Conservation (phyloP, 2,329 filamentous ascomycete species). For the Ascochyta koolunga region DNA sequence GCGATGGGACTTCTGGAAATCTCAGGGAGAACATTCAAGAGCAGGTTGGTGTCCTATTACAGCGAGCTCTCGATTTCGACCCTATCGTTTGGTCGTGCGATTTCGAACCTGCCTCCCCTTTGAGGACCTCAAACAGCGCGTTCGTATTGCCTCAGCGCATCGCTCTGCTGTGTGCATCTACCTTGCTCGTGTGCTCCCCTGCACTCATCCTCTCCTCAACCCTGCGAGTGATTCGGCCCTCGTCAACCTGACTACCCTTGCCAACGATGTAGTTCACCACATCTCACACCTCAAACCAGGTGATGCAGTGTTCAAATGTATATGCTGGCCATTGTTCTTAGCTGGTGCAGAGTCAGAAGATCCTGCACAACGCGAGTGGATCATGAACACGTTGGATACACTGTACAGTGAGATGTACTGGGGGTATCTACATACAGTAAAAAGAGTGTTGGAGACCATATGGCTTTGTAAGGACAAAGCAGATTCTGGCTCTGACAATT, state of each 20-base stretch:
- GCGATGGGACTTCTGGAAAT: constrained; percentile 15
- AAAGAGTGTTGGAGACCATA: constrained; percentile 43
- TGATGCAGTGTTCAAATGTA: constrained; percentile 64
- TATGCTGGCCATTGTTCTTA: constrained; percentile 65
- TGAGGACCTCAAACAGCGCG: constrained; percentile 44
- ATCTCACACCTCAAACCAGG: constrained; percentile 56
- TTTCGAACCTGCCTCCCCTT: constrained; percentile 41
- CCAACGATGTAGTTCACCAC: constrained; percentile 59
- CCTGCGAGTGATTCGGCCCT: constrained; percentile 46
- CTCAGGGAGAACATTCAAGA: constrained; percentile 29
- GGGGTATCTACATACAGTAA: constrained; percentile 46
- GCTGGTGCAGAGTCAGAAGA: constrained; percentile 62
- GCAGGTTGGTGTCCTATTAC: constrained; percentile 32
- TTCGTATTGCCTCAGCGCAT: constrained; percentile 47
- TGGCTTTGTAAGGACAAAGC: constrained; percentile 42
- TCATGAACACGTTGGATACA: constrained; percentile 53
- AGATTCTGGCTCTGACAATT: constrained; percentile 30
- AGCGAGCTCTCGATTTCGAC: constrained; percentile 39
- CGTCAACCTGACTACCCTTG: constrained; percentile 47
- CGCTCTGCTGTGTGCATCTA: constrained; percentile 51
- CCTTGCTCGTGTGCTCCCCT: constrained; percentile 42
- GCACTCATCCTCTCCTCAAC: constrained; percentile 48
- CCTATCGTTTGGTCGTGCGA: constrained; percentile 39
- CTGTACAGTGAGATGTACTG: constrained; percentile 46
- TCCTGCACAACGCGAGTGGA: constrained; percentile 56